A percentile compares a stretch with the other conserved stretches of the same genome.
Conservation (phyloP, 2,329 filamentous ascomycete species). For the Tolypocladium pustulatum region DNA sequence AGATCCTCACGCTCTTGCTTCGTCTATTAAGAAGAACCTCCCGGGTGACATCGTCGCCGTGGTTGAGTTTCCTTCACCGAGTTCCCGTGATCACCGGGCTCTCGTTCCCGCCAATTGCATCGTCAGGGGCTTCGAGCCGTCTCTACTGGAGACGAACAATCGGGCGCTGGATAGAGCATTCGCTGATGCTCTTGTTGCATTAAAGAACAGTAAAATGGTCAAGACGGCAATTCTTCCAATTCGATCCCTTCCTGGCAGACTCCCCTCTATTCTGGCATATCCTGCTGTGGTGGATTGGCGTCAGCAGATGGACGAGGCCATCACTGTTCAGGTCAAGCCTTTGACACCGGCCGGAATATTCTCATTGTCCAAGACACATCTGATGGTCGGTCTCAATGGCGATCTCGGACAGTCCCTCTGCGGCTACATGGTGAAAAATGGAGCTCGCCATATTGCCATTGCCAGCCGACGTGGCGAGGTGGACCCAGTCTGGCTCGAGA, state of each 20-base stretch:
- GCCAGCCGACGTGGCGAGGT: not conserved
- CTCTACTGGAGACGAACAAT: not conserved
- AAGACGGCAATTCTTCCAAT: not conserved
- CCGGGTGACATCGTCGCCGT: not conserved
- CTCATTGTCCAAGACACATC: not conserved
- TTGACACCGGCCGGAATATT: not conserved
- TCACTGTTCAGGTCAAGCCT: not conserved
- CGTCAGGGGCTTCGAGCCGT: not conserved
- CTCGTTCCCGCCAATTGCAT: not conserved
- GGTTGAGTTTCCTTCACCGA: not conserved
- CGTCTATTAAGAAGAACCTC: not conserved
- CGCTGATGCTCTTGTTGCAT: not conserved
- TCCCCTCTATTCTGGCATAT: not conserved
- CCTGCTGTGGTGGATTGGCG: not conserved
- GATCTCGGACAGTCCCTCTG: constrained; percentile 1
- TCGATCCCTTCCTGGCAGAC: not conserved
- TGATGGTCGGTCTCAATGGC: not conserved
- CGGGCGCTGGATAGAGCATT: not conserved
- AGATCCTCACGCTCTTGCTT: not conserved
- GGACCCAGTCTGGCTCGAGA: not conserved
- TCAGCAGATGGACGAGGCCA: not conserved
- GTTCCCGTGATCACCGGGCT: too few species aligned
- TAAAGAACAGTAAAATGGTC: not conserved
- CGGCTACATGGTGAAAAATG: not conserved
- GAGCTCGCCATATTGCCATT: constrained; percentile 1